Base-by-base conservation (phyloP, 108 stramenopile species). In the Nitzschia sp. region DNA sequence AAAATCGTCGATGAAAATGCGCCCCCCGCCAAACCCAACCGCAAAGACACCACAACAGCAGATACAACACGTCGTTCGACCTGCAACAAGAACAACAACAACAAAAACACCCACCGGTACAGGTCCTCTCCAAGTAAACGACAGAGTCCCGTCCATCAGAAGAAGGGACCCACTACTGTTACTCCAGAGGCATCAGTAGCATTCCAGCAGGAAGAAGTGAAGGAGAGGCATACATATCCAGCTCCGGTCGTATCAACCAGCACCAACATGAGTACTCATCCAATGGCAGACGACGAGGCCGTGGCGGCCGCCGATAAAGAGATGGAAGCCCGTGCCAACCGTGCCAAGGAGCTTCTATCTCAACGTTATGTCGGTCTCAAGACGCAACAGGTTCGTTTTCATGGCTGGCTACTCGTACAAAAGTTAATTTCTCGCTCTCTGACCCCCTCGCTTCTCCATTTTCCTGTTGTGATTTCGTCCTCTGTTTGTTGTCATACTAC, bases 301-400 rank as follows among this genome's bases (percentile, higher is more conserved):
- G 91, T 95, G 74, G 89, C 85, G 21, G 87, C 88, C 51, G 94
- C 94, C 15, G 94, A 95, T 66, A 95, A 92, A 72, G 91, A 95
- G 58, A 92, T 95, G 91, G 91, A 95, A 57, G 84, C 90, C 62
- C 69, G 89, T 28, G 94, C 94, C 55, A 92, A 95, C 71, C 79
- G 94, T 17, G 94, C 91, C 65, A 95, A 95, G 81, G 90, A 85
- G 17, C 72, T 95, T 24, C 70, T 95, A 18, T 82, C 88, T 17
- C 84, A 86, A 64, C 87, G 94, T 9, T 92, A 92, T 64, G 67
- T 83, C 33, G 89, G 91, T 4, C 72, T 95, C 45, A 87, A 85
- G 65, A 78, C 71, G 30, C 79, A 87, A 33, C 91, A 90, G 83
- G 92, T 93, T 70, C 46, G 90, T 45, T 51, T 19, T 17, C 48